Evolutionary conservation across 164 flowering plant genomes (phyloP), one percentile per base, ranked within the genome.

Genomic region (Litsea cubeba): DNA sequence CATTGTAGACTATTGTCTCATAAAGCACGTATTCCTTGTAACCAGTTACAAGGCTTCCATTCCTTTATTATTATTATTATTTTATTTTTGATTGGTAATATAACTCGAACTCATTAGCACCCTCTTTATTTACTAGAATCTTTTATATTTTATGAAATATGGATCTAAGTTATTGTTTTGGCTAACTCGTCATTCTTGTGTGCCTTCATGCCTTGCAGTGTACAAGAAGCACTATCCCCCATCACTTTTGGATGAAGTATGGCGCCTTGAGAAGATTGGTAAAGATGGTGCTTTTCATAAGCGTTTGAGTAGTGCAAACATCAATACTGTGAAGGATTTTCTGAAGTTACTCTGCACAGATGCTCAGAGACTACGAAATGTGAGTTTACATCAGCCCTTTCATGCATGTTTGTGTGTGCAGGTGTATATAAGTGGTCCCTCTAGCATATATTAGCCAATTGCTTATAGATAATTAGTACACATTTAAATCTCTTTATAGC

Each of bases 201-300:
- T 70, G 49, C 12, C 18, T n/a, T 22, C 46, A 72, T 72, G 20
- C 64, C 74, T 79, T 72, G 73, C 84, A 91, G 97, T 90, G 79
- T 91, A 90, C 82, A 88, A 90, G 81, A 91, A 91, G 77, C 94
- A 91, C 70, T 85, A 91, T 73, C 97, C 97, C 49, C 97, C 94
- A 68, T 85, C 88, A 46, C 76, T 91, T 63, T 71, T 26, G 73
- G 94, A 91, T 82, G 97, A 91, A 18, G 97, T 91, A 26, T 91
- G 97, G 97, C 88, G 94, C 78, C 80, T 91, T 75, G 97, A 90
- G 79, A 91, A 90, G 84, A 88, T 91, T 77, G 94, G 94, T 40
- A 91, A 91, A 80, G 97, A 90, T 76, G 97, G 94, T 32, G 82
- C 94, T 72, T 89, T 91, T 66, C 97, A 91, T 75, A 89, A 89